Percentiles rank a stretch among this genome's conserved stretches.
These are phyloP conservation scores for Chrysophaeum taylorii DNA, from an alignment of 352 stramenopile species.

Conservation along the genomic window DNA sequence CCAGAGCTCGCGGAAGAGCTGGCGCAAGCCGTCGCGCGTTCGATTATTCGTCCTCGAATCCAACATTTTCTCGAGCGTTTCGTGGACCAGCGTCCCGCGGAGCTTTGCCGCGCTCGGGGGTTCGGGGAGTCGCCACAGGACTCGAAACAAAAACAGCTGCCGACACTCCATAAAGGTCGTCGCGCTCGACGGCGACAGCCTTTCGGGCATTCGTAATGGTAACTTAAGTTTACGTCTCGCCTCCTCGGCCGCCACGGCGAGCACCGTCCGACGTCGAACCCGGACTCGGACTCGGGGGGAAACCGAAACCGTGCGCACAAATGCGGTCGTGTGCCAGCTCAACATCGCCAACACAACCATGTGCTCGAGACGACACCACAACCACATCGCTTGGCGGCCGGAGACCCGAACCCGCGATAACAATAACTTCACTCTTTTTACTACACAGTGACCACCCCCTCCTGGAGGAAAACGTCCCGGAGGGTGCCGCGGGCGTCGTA, in stretches of 20 bases:
- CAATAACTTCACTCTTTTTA: too few relatives aligned
- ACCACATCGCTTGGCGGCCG: too few relatives aligned
- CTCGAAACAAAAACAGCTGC: slow-evolving; percentile 6
- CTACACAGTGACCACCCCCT: too few relatives aligned
- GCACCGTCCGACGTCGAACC: too few relatives aligned
- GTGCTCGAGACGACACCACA: too few relatives aligned
- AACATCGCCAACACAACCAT: too few relatives aligned
- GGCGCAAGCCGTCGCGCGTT: background rate
- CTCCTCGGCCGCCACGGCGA: background rate
- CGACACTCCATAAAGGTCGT: slow-evolving; percentile 2
- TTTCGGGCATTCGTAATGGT: background rate
- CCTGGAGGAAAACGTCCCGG: too few relatives aligned
- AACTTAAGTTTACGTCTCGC: background rate
- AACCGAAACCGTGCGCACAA: too few relatives aligned
- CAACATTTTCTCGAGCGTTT: background rate
- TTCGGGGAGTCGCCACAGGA: slow-evolving; percentile 1
- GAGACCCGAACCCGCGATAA: too few relatives aligned
- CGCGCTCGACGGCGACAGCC: background rate
- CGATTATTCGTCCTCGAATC: background rate
- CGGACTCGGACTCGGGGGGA: too few relatives aligned
- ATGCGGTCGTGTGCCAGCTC: too few relatives aligned
- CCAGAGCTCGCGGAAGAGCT: background rate
- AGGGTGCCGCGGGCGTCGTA: background rate
- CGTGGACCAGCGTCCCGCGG: background rate
- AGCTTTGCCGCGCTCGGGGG: background rate